A percentile compares a stretch with the other conserved stretches of the same genome.
Evolutionary conservation across 495 filamentous ascomycete genomes (phyloP).

Genomic region (Trichocladium uniseriatum): DNA sequence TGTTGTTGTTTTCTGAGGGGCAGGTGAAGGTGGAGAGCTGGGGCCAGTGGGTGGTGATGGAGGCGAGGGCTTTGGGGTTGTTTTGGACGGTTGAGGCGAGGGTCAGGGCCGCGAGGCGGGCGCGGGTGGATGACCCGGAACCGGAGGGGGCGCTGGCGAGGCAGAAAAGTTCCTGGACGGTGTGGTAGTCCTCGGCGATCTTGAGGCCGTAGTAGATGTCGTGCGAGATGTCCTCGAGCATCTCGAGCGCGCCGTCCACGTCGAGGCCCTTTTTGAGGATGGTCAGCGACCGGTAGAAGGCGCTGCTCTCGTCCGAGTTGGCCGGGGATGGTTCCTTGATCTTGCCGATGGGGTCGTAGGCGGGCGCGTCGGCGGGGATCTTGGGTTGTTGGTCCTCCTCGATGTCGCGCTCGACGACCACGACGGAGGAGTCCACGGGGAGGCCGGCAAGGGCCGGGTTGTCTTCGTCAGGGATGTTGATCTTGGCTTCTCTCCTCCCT

Average conservation of each 20-base stretch:
- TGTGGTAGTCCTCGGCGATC: constrained; percentile 42
- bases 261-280: constrained; percentile 34
- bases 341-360: constrained; percentile 42
- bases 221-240: constrained; percentile 50
- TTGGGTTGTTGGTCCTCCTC: not conserved
- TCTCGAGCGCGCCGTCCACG: constrained; percentile 36
- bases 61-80: constrained; percentile 50
- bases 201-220: constrained; percentile 63
- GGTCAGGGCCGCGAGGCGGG: constrained; percentile 43
- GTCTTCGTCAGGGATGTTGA: constrained; percentile 43
- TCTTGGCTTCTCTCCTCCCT: constrained; percentile 52
- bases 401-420: constrained; percentile 33
- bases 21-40: constrained; percentile 18
- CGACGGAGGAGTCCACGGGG: constrained; percentile 38
- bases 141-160: constrained; percentile 23
- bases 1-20: not conserved
- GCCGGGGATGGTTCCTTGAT: constrained; percentile 38
- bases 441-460: constrained; percentile 36
- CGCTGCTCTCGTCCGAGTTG: constrained; percentile 15
- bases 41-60: constrained; percentile 36
- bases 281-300: constrained; percentile 37
- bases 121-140: constrained; percentile 17
- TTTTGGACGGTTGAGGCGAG: constrained; percentile 50
- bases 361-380: constrained; percentile 32
- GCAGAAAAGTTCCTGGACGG: constrained; percentile 37